A percentile compares a stretch with the other conserved stretches of the same genome.
Evolutionary conservation across 805 yeast species (phyloP).

Genomic region (Priceomyces melissophilus): DNA sequence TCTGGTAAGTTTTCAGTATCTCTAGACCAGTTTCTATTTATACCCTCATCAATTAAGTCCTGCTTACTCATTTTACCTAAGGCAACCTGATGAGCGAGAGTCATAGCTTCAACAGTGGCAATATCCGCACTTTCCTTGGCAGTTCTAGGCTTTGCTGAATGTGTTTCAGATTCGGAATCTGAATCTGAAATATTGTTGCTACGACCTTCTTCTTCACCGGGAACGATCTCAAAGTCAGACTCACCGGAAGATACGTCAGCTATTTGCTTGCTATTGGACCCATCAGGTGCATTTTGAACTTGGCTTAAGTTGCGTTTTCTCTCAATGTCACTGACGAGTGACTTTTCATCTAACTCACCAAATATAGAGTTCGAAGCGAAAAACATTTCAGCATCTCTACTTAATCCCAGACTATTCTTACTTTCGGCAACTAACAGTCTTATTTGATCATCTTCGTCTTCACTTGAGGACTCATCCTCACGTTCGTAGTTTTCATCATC

Average conservation of each 20-base stretch:
- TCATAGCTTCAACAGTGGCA: slow-evolving; percentile 96
- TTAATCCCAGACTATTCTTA: slow-evolving; percentile 30
- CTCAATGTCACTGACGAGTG: slow-evolving; percentile 43
- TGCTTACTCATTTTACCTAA: slow-evolving; percentile 80
- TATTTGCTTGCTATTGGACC: slow-evolving; percentile 25
- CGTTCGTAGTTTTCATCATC: slow-evolving; percentile 40
- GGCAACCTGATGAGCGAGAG: slow-evolving; percentile 93
- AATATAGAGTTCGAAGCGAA: slow-evolving; percentile 40
- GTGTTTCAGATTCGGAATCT: slow-evolving; percentile 48
- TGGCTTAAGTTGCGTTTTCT: slow-evolving; percentile 8
- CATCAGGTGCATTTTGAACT: slow-evolving; percentile 1
- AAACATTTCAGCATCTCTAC: slow-evolving; percentile 34
- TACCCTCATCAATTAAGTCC: slow-evolving; percentile 88
- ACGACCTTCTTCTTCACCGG: slow-evolving; percentile 11
- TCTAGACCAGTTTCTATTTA: slow-evolving; percentile 86
- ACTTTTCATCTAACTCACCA: slow-evolving; percentile 43
- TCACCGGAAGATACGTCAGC: slow-evolving; percentile 40
- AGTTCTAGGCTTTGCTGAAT: slow-evolving; percentile 38
- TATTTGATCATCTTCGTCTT: slow-evolving; percentile 73
- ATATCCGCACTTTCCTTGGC: slow-evolving; percentile 71
- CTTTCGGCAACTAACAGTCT: slow-evolving; percentile 50
- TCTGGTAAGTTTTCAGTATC: slow-evolving; percentile 88
- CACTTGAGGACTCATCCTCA: slow-evolving; percentile 43
- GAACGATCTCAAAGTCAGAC: slow-evolving; percentile 44
- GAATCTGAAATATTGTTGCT: slow-evolving; percentile 33